Evolutionary conservation across 345 rosid species (phyloP).

Genomic region (Camelina hispida): DNA sequence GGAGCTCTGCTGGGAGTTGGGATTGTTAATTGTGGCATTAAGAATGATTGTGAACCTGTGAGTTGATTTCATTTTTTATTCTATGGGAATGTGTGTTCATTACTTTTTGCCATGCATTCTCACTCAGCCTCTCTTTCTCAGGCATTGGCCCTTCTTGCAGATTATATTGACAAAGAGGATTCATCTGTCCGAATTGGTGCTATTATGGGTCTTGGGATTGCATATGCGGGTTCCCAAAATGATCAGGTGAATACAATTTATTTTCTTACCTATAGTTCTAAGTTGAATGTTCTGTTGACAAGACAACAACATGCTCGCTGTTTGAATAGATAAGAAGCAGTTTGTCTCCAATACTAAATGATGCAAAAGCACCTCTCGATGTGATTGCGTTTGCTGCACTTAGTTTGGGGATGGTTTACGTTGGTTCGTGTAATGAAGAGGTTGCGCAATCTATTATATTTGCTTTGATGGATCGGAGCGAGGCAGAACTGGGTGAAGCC

Average conservation of each 20-base stretch:
- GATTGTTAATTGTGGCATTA: conserved; percentile 79
- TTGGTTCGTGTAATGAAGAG: conserved; percentile 96
- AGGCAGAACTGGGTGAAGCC: conserved; percentile 84
- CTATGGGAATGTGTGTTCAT: conserved; percentile 14
- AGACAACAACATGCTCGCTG: conserved; percentile 23
- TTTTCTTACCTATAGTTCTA: conserved; percentile 3
- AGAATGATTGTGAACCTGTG: conserved; percentile 92
- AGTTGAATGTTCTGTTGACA: conserved; percentile 20
- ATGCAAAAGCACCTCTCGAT: conserved; percentile 76
- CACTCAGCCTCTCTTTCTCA: conserved; percentile 46
- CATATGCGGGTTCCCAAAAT: conserved; percentile 92
- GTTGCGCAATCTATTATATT: conserved; percentile 90
- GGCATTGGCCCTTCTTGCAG: conserved; percentile 89
- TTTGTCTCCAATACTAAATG: conserved; percentile 71
- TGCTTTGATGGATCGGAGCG: conserved; percentile 85
- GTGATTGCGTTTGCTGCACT: conserved; percentile 88
- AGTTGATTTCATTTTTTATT: conserved; percentile 43
- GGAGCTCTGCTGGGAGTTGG: conserved; percentile 97
- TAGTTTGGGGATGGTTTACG: conserved; percentile 87
- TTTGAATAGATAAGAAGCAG: conserved; percentile 64
- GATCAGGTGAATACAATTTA: conserved; percentile 54
- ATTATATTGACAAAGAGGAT: conserved; percentile 73
- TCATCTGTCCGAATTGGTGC: conserved; percentile 86
- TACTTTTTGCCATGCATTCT: conserved; percentile 22
- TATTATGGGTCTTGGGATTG: conserved; percentile 93